These are phyloP conservation scores for Telopea speciosissima DNA, from an alignment of 177 flowering plant genomes.

Conservation along the genomic window DNA sequence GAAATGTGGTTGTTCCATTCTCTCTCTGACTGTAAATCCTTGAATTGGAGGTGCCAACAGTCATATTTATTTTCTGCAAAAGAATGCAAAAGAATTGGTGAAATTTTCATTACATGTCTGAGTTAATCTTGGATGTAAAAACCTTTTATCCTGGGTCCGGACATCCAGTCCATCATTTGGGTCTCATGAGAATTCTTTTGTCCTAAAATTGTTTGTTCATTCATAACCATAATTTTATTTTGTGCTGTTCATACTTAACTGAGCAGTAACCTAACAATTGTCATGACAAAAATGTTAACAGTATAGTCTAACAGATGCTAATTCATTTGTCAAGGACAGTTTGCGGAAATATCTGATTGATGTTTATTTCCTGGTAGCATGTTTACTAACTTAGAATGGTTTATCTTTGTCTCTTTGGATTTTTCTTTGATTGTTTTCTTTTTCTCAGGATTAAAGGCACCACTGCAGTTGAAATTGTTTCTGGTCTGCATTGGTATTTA, in stretches of 20 bases:
- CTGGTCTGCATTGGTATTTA: slow-evolving; percentile 79
- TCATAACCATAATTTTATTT: neutral
- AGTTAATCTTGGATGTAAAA: neutral
- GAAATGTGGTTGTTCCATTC: too few relatives aligned
- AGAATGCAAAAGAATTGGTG: neutral
- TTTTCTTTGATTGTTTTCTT: too few relatives aligned
- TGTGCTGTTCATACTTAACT: neutral
- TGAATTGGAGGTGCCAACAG: neutral
- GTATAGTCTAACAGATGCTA: neutral
- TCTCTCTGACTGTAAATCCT: neutral
- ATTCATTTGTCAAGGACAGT: too few relatives aligned
- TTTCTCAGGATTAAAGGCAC: neutral
- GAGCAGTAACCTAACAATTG: neutral
- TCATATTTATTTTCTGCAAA: too few relatives aligned
- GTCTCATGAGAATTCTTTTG: neutral
- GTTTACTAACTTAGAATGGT: neutral
- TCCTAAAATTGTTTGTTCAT: neutral
- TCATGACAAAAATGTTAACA: neutral
- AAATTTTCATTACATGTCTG: neutral
- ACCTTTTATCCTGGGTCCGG: neutral
- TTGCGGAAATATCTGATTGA: neutral
- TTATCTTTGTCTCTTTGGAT: neutral
- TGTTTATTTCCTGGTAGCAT: neutral
- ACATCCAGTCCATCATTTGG: neutral
- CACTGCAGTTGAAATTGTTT: neutral